Percentiles rank a stretch among this genome's conserved stretches.
phyloP scores from a whole-genome alignment of 2,329 filamentous ascomycete genomes.

The Shiraia bambusicola region DNA sequence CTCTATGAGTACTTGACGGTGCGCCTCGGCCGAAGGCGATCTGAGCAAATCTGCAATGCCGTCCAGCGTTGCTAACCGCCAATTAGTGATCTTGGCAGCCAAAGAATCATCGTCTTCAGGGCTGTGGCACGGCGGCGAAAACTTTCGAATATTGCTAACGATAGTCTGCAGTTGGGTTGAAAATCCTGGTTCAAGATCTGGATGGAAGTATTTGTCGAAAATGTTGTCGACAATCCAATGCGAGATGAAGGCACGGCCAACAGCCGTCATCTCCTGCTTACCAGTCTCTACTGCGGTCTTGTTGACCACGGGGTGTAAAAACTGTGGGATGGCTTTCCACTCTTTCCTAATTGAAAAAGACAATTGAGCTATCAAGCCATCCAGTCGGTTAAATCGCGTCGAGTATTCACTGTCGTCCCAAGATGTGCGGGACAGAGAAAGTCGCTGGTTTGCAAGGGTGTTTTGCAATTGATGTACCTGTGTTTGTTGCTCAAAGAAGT shows the following conservation, averaged over 20 bases:
- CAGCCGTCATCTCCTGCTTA: constrained; percentile 96
- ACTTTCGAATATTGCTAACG: constrained; percentile 81
- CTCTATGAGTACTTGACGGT: constrained; percentile 60
- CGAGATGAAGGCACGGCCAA: constrained; percentile 84
- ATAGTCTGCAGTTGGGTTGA: constrained; percentile 81
- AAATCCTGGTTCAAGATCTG: constrained; percentile 73
- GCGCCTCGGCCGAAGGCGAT: constrained; percentile 64
- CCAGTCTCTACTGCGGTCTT: constrained; percentile 81
- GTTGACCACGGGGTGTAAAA: constrained; percentile 79
- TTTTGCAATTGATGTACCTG: constrained; percentile 96
- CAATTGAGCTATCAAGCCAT: constrained; percentile 91
- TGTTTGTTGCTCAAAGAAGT: constrained; percentile 89
- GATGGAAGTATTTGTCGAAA: constrained; percentile 91
- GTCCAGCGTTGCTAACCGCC: constrained; percentile 91
- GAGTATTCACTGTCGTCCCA: constrained; percentile 94
- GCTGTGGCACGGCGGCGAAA: constrained; percentile 70
- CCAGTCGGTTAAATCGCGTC: constrained; percentile 84
- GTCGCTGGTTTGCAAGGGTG: constrained; percentile 91
- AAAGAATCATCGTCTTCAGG: constrained; percentile 88
- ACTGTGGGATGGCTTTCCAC: constrained; percentile 78
- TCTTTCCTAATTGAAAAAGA: constrained; percentile 96
- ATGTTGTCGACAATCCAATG: constrained; percentile 89
- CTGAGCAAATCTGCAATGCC: constrained; percentile 74
- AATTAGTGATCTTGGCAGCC: constrained; percentile 83
- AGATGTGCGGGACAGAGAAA: constrained; percentile 90